These are phyloP conservation scores for Holtermanniella nyarrowii DNA, from an alignment of 768 basidiomycete species.

Conservation along the genomic window DNA sequence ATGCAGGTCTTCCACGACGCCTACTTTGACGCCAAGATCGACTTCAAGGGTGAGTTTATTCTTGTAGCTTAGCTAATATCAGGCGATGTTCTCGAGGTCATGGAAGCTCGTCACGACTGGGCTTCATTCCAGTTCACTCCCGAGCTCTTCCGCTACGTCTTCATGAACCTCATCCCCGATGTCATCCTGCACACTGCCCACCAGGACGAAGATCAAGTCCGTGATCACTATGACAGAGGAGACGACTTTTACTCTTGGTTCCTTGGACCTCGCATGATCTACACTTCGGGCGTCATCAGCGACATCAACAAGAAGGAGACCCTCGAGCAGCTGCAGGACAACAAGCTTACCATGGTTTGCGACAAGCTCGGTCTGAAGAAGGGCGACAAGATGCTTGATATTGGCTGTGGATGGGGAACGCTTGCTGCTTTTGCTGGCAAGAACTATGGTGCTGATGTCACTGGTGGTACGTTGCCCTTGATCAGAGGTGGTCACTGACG, in stretches of 20 bases:
- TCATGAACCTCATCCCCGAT: slow-evolving; percentile 79
- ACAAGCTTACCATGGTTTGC: slow-evolving; percentile 92
- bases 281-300: slow-evolving; percentile 81
- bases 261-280: slow-evolving; percentile 53
- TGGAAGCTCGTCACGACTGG: slow-evolving; percentile 96
- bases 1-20: slow-evolving; percentile 97
- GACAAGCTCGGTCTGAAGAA: slow-evolving; percentile 82
- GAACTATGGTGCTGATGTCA: slow-evolving; percentile 93
- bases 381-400: slow-evolving; percentile 53
- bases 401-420: slow-evolving; percentile 81
- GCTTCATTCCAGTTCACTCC: slow-evolving; percentile 80
- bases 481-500: background rate
- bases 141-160: slow-evolving; percentile 88
- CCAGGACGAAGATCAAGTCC: slow-evolving; percentile 92
- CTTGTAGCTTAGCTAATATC: background rate
- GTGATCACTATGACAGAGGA: slow-evolving; percentile 91
- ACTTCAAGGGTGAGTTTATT: slow-evolving; percentile 68
- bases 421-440: slow-evolving; percentile 88
- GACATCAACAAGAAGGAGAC: slow-evolving; percentile 64
- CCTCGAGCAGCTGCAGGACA: slow-evolving; percentile 91
- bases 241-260: slow-evolving; percentile 92
- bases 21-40: slow-evolving; percentile 90
- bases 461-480: slow-evolving; percentile 48
- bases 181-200: slow-evolving; percentile 79
- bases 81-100: slow-evolving; percentile 87